These are phyloP conservation scores for Westerdykella ornata DNA, from an alignment of 2,329 filamentous ascomycete species.

Conservation along the genomic window DNA sequence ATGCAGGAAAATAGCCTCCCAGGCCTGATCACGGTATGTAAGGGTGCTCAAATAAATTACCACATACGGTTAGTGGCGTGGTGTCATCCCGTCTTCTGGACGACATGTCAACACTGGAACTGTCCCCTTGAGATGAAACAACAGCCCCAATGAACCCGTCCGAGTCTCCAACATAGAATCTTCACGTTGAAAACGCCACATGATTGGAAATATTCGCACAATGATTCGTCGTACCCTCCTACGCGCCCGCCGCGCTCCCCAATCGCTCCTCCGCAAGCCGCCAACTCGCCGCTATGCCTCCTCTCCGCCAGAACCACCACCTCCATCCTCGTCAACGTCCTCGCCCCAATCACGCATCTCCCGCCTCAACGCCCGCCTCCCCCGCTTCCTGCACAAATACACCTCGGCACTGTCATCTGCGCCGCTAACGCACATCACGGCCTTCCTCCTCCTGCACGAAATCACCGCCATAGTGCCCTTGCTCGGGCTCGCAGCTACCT, in stretches of 20 bases:
- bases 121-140: too few relatives aligned
- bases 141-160: too few relatives aligned
- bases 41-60: too few relatives aligned
- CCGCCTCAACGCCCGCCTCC: slow-evolving; percentile 42
- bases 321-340: slow-evolving; percentile 9
- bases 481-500: slow-evolving; percentile 63
- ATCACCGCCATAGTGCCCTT: slow-evolving; percentile 79
- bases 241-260: slow-evolving; percentile 4
- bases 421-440: slow-evolving; percentile 72
- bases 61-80: too few relatives aligned
- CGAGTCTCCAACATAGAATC: too few relatives aligned
- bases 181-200: too few relatives aligned
- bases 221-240: slow-evolving; percentile 10
- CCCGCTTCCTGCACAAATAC: slow-evolving; percentile 61
- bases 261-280: slow-evolving; percentile 4
- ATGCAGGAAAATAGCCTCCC: too few relatives aligned
- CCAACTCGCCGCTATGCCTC: slow-evolving; percentile 15
- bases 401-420: slow-evolving; percentile 64
- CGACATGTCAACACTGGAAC: too few relatives aligned
- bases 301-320: slow-evolving; percentile 8
- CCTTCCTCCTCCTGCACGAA: slow-evolving; percentile 88
- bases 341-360: slow-evolving; percentile 25
- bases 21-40: too few relatives aligned
- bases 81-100: too few relatives aligned
- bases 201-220: neutral